A percentile compares a stretch with the other conserved stretches of the same genome.
These are phyloP conservation scores for Polygonum aviculare DNA, from an alignment of 148 eudicot species.

Conservation along the genomic window DNA sequence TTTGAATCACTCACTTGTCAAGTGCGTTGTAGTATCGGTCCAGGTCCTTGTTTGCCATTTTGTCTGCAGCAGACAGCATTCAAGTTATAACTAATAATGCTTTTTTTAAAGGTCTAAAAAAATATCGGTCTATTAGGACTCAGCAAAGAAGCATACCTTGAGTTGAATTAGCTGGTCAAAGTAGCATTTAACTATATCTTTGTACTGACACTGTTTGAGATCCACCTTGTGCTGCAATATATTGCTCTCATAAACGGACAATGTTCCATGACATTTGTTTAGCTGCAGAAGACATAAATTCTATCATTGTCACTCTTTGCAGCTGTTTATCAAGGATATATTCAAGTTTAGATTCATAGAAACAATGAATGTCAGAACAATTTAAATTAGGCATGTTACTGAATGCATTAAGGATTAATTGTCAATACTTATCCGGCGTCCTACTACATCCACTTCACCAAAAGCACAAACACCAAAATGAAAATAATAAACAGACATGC, in stretches of 20 bases:
- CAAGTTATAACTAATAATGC: neutral
- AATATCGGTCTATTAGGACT: neutral
- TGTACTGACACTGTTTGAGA: conserved; percentile 91
- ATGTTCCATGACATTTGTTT: conserved; percentile 65
- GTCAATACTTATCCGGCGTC: neutral
- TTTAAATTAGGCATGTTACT: neutral
- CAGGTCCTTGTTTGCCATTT: conserved; percentile 98
- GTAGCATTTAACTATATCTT: conserved; percentile 88
- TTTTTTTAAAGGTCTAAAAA: too few relatives aligned
- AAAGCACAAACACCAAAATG: neutral
- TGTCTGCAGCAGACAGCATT: conserved; percentile 46
- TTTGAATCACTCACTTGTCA: conserved; percentile 67
- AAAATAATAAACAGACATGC: neutral
- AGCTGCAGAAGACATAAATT: conserved; percentile 32
- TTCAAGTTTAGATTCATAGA: neutral
- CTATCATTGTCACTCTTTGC: neutral
- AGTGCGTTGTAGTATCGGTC: conserved; percentile 94
- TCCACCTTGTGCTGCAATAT: conserved; percentile 68
- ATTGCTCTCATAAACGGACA: conserved; percentile 86
- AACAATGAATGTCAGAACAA: neutral
- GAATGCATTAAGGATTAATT: neutral
- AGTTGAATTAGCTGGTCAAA: conserved; percentile 89
- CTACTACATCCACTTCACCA: neutral
- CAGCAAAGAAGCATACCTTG: conserved; percentile 40
- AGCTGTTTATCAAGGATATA: neutral